phyloP scores from a whole-genome alignment of 75 land plant species.

The Gnetum montanum region DNA sequence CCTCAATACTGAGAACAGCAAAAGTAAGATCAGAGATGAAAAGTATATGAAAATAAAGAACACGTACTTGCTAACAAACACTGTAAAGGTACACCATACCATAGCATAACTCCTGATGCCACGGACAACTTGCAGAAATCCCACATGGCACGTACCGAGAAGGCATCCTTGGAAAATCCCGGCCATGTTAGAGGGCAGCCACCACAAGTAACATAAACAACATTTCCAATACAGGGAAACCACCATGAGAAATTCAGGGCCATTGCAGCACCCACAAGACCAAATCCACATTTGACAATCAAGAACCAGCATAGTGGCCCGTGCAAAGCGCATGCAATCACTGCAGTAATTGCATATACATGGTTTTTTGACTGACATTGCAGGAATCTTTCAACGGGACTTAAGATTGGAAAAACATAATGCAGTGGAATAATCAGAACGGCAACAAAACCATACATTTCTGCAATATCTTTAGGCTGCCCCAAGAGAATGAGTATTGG shows the following conservation, averaged over 20 bases:
- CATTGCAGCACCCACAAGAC: conserved; percentile 20
- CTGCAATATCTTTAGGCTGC: conserved; percentile 4
- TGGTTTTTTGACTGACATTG: conserved; percentile 13
- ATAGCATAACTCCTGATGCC: conserved; percentile 34
- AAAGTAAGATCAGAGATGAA: background rate
- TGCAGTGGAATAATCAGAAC: conserved; percentile 2
- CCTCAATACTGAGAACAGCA: background rate
- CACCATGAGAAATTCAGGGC: conserved; percentile 17
- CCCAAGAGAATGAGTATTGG: conserved; percentile 4
- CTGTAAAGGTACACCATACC: background rate
- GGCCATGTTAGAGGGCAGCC: conserved; percentile 13
- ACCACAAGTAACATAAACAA: conserved; percentile 3
- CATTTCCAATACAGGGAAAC: conserved; percentile 11
- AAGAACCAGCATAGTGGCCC: conserved; percentile 16
- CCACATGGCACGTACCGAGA: conserved; percentile 13
- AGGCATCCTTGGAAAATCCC: conserved; percentile 22
- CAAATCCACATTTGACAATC: conserved; percentile 12
- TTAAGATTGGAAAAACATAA: background rate
- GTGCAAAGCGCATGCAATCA: background rate
- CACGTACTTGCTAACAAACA: too few species aligned
- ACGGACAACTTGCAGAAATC: conserved; percentile 23
- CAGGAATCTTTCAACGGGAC: conserved; percentile 2
- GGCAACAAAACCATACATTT: background rate
- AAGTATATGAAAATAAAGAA: background rate
- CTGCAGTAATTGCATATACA: conserved; percentile 17